Conservation (phyloP, 306 rosid genomes). For the Quercus cerris region DNA sequence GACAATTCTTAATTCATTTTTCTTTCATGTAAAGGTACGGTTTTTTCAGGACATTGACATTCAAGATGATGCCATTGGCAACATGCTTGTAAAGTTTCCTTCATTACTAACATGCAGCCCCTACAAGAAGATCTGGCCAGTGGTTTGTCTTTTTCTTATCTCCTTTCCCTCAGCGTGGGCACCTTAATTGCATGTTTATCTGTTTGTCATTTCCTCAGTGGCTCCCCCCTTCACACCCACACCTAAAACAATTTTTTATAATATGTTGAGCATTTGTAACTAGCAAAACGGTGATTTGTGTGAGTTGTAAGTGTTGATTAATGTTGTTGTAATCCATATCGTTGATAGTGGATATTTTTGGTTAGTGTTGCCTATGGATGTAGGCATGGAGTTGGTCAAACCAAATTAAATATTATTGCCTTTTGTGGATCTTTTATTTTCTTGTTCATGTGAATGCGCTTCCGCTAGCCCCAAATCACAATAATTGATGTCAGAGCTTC, state of each 20-base stretch:
- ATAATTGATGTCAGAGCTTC: no score
- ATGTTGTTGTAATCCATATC: no score
- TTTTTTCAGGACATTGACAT: constrained; percentile 81
- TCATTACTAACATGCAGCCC: constrained; percentile 80
- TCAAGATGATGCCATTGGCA: constrained; percentile 75
- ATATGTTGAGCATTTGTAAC: neutral
- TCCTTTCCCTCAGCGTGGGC: neutral
- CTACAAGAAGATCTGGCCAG: constrained; percentile 83
- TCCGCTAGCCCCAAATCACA: no score
- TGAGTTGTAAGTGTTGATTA: no score
- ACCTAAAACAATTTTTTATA: neutral
- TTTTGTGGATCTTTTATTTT: no score
- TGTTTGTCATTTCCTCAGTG: neutral
- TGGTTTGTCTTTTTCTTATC: constrained; percentile 59
- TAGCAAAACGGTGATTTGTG: neutral
- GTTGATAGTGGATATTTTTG: no score
- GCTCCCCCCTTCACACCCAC: neutral
- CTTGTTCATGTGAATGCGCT: no score
- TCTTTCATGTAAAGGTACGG: constrained; percentile 49
- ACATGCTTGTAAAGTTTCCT: constrained; percentile 94
- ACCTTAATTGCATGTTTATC: neutral
- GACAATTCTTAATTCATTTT: constrained; percentile 15
- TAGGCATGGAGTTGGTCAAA: no score
- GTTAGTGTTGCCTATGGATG: no score
- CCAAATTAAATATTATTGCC: no score